A percentile compares a stretch with the other conserved stretches of the same genome.
These are phyloP conservation scores for Peronospora farinosa DNA, from an alignment of 352 stramenopile species.

Conservation along the genomic window DNA sequence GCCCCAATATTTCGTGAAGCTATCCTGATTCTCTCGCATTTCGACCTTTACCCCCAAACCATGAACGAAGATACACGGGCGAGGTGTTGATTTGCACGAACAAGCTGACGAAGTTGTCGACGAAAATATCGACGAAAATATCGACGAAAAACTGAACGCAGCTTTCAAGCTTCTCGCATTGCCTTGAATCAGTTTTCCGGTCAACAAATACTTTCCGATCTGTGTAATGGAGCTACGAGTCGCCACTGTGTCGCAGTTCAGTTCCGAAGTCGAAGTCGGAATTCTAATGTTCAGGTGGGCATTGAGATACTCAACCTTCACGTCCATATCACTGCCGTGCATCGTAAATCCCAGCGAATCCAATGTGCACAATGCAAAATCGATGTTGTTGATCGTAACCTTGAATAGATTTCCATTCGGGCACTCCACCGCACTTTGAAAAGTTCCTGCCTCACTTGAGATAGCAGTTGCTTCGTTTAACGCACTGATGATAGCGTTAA, in stretches of 20 bases:
- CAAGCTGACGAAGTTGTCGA: not conserved
- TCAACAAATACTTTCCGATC: conserved; percentile 17
- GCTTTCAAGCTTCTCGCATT: conserved; percentile 7
- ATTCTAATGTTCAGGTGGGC: conserved; percentile 9
- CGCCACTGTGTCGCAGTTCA: conserved; percentile 11
- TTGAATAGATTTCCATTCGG: conserved; percentile 22
- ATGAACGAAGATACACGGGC: conserved; percentile 18
- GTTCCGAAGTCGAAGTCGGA: conserved; percentile 1
- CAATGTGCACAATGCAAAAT: conserved; percentile 35
- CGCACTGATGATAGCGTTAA: conserved; percentile 24
- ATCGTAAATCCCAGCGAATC: conserved; percentile 22
- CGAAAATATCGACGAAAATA: not conserved
- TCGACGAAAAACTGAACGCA: conserved; percentile 8
- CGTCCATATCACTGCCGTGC: conserved; percentile 28
- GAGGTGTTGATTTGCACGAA: conserved; percentile 9
- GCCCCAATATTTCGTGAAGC: conserved; percentile 7
- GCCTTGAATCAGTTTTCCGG: conserved; percentile 10
- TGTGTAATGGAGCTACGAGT: conserved; percentile 11
- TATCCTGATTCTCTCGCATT: conserved; percentile 7
- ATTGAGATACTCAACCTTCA: conserved; percentile 22
- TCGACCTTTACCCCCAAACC: conserved; percentile 6
- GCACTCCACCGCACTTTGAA: conserved; percentile 16
- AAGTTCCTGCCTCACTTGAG: not conserved
- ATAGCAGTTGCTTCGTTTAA: conserved; percentile 17
- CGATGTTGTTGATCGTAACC: conserved; percentile 25